Conservation (phyloP, 1,139 yeast species). For the Sugiyamaella sp. region DNA sequence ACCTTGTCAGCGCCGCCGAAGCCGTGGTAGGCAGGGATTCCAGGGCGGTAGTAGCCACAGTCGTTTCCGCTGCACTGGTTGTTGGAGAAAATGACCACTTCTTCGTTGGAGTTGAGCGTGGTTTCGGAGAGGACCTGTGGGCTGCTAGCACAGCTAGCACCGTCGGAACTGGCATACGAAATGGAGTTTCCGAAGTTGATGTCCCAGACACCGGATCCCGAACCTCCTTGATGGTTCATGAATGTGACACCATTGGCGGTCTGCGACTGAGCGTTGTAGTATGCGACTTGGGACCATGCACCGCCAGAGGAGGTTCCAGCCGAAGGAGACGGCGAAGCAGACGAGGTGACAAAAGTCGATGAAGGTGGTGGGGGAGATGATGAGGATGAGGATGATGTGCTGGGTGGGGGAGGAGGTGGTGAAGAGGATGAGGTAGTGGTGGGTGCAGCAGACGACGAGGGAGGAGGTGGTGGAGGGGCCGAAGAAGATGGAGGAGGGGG, state of each 20-base stretch:
- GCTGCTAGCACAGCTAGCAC: conserved; percentile 62
- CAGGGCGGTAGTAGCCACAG: conserved; percentile 87
- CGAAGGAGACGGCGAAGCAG: conserved; percentile 31
- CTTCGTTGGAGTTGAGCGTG: conserved; percentile 70
- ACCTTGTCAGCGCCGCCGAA: conserved; percentile 70
- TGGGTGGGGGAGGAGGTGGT: conserved; percentile 34
- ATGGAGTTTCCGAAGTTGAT: conserved; percentile 85
- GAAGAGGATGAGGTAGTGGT: conserved; percentile 26
- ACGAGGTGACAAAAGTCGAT: conserved; percentile 33
- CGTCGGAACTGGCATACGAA: conserved; percentile 76
- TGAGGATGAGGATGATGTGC: conserved; percentile 24
- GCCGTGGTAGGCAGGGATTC: conserved; percentile 92
- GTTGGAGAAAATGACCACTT: conserved; percentile 77
- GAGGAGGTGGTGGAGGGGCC: conserved; percentile 31
- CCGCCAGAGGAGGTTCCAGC: conserved; percentile 38
- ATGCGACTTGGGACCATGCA: conserved; percentile 75
- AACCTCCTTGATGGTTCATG: conserved; percentile 71
- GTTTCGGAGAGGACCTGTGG: conserved; percentile 66
- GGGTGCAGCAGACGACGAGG: conserved; percentile 33
- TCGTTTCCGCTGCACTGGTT: conserved; percentile 59
- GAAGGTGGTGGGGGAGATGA: conserved; percentile 30
- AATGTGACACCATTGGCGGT: conserved; percentile 72
- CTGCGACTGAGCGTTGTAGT: conserved; percentile 62
- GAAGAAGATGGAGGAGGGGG: conserved; percentile 30
- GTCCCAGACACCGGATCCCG: conserved; percentile 87